Evolutionary conservation across 176 grass and related monocot genomes (phyloP), one percentile per base, ranked within the genome.

Genomic region (Leersia perrieri): DNA sequence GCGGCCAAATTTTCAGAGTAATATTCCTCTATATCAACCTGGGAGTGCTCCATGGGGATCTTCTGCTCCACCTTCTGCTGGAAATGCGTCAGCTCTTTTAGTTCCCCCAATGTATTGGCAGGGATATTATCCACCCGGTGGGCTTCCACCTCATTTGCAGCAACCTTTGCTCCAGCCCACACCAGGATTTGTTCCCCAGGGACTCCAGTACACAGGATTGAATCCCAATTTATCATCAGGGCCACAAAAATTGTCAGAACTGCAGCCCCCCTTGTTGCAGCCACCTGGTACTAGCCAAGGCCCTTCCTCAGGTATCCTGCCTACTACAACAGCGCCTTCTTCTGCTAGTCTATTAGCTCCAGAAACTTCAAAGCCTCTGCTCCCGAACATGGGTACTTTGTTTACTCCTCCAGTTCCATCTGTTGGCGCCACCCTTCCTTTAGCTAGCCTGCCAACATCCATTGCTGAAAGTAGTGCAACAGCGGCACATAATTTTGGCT

Each of bases 71-170:
- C 79, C 83, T 68, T 83, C 75, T 25, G 68, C 74, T 75, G 93
- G 83, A 82, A 97, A 38, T 80, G 83, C 38, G 32, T 67, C 94
- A 42, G 71, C 74, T 7, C 83, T 87, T 40, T 81, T 82, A 39
- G 92, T 87, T 66, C 88, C 91, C 5, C 78, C 80, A 29, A 82
- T 93, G 88, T 97, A 91, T 60, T 90, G 90, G 93, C 93, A 90
- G 80, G 91, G 86, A 81, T 93, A 88, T 71, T 93, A 93, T 82
- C 32, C 76, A 5, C 83, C 83, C 73, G 82, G 79, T 78, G 88
- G 87, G 63, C 88, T 92, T 83, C 85, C 88, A 83, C 74, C 88
- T 73, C 87, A 95, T 90, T 82, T 89, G 81, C 90, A 88, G 72
- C 94, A 88, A 82, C 75, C 90, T 68, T 80, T 91, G 2, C 74